Evolutionary conservation across 768 basidiomycete species (phyloP).

Genomic region (Termitomyces titanicus): DNA sequence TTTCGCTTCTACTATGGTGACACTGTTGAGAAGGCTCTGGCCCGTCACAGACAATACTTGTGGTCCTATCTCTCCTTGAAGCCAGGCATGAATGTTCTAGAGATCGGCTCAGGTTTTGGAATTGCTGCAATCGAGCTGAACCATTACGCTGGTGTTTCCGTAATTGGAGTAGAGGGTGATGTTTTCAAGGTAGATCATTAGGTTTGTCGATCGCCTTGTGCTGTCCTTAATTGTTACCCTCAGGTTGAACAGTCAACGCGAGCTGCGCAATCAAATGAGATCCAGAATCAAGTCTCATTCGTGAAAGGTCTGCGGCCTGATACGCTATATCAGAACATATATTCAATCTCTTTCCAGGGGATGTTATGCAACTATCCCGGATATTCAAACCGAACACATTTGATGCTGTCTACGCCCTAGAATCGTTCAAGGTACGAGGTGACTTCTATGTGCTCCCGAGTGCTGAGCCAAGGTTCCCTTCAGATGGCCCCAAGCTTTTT

Average conservation of each 20-base stretch:
- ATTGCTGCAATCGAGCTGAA: background rate
- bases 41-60: background rate
- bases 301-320: background rate
- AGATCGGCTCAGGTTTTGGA: background rate
- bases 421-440: background rate
- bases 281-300: background rate
- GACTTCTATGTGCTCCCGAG: background rate
- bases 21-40: background rate
- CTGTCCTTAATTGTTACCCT: background rate
- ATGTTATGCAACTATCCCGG: background rate
- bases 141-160: background rate
- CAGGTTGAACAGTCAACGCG: background rate
- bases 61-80: slow-evolving; percentile 1
- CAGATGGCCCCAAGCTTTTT: background rate
- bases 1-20: background rate
- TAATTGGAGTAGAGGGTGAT: background rate
- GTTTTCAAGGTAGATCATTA: background rate
- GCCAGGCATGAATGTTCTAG: background rate
- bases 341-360: background rate
- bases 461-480: background rate
- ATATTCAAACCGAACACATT: background rate
- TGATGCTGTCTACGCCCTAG: background rate
- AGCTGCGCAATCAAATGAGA: background rate
- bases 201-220: background rate
- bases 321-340: background rate